These are phyloP conservation scores for Trametes hirsuta DNA, from an alignment of 1,284 basidiomycete species.

Conservation along the genomic window DNA sequence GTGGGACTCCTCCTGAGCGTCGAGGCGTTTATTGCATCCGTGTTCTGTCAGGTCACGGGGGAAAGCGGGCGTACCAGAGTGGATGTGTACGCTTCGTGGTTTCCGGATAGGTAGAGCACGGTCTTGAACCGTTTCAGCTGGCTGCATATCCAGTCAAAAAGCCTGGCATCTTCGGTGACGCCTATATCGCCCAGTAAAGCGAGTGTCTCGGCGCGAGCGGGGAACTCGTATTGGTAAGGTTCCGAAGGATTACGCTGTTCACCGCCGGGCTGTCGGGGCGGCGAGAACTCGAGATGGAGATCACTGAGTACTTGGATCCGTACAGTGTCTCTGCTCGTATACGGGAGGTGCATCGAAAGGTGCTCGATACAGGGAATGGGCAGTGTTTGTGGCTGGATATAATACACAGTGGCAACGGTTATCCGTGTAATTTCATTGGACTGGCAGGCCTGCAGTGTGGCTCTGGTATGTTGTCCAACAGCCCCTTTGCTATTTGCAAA, in stretches of 20 bases:
- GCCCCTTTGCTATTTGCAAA: too few species aligned
- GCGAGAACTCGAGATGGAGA: conserved; percentile 40
- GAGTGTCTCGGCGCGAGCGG: conserved; percentile 35
- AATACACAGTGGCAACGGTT: too few species aligned
- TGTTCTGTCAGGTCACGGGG: neutral
- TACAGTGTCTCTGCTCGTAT: conserved; percentile 2
- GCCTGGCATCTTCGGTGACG: conserved; percentile 33
- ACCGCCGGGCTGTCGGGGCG: neutral
- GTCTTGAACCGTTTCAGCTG: conserved; percentile 38
- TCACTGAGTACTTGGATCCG: conserved; percentile 38
- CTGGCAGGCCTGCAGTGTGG: too few species aligned
- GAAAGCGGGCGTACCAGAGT: conserved; percentile 21
- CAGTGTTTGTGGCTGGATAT: too few species aligned
- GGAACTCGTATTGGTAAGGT: conserved; percentile 36
- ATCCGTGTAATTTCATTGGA: too few species aligned
- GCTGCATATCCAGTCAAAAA: conserved; percentile 39
- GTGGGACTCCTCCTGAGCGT: conserved; percentile 14
- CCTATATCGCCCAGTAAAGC: conserved; percentile 46
- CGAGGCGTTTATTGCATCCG: neutral
- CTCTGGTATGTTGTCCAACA: too few species aligned
- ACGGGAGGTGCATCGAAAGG: too few species aligned
- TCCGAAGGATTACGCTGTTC: conserved; percentile 4
- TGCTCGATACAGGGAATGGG: too few species aligned
- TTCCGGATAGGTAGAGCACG: conserved; percentile 41
- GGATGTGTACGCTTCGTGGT: conserved; percentile 36